Evolutionary conservation across 2,329 filamentous ascomycete genomes (phyloP), one percentile per base, ranked within the genome.

Genomic region (Hysterium pulicare): DNA sequence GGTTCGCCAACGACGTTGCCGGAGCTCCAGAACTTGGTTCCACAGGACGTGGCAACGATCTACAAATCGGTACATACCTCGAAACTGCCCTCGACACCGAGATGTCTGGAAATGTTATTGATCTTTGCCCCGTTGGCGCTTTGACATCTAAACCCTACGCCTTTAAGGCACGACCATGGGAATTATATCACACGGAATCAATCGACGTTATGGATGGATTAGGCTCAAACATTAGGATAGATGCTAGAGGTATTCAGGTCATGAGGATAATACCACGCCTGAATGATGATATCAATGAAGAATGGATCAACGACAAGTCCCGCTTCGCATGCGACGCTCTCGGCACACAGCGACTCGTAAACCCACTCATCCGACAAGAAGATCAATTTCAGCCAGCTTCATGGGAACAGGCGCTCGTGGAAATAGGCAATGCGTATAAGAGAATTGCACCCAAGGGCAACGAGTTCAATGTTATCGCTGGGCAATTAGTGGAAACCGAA

Each of bases 261-360:
- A 95, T 98, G 90, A 85, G 93, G 58, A 79, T 98, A 47, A 66
- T 96, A 13, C 93, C 93, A 46, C 82, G 93, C 58, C 78, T 98
- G 48, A 98, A 98, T 67, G 93, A 98, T 65, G 90, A 97, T 59
- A 83, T 98, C 59, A 98, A 98, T 69, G 93, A 98, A 74, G 93
- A 98, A 71, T 98, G 93, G 93, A 97, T 98, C 69, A 93, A 97
- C 71, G 93, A 98, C 76, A 98, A 97, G 79, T 84, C 89, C 31
- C 83, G 93, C 52, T 98, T 97, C 67, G 91, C 93, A 32, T 95
- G 90, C 67, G 93, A 98, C 67, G 93, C 93, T 38, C 78, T 98
- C 53, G 95, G 90, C 80, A 97, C 91, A 35, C 93, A 98, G 72
- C 83, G 93, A 63, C 77, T 98, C 43, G 97, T 93, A 26, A 93